Evolutionary conservation across 2,329 filamentous ascomycete species (phyloP), one percentile per base, ranked within the genome.

Genomic region (Hymenoscyphus repandus): DNA sequence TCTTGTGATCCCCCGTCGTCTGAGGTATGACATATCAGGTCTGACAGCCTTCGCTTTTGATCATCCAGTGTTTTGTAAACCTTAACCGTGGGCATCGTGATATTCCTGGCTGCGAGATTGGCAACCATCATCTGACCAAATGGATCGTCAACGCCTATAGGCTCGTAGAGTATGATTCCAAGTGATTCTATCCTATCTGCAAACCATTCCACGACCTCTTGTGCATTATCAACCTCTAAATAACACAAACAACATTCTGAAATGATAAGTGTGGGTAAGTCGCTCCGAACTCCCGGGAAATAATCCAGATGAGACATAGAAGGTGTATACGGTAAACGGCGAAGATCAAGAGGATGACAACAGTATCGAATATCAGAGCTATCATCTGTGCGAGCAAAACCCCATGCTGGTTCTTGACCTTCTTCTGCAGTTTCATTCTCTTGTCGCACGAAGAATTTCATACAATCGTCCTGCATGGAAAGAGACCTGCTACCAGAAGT

Each of bases 171-270:
- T 36, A 95, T 71, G 2, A 95, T 70, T 0, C 76, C 81, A 1
- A 83, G 63, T 13, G 57, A 59, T 44, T 65, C 58, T 34, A 81
- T 77, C 17, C 67, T 70, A 2, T 73, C 68, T 13, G 77, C 74
- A 61, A 92, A 90, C 67, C 81, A 84, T 13, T 73, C 67, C 18
- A 95, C 68, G 4, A 92, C 82, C 1, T 72, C 69, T 34, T 76
- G 74, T 0, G 90, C 85, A 46, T 83, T 77, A 0, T 76, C 62
- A 0, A 83, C 77, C 7, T 84, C 76, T 1, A 99, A 78, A 64
- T 99, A 99, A 66, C 93, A 89, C 31, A 99, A 78, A 66, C 93
- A 99, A 75, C 93, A 97, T 69, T 99, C 93, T 0, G 92, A 97
- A 6, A 99, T 76, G 20, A 99, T 70, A 7, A 99, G 72, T 0